phyloP scores from a whole-genome alignment of 371 early-diverging fungal genomes.

The Syncephalastrum contaminatum region DNA sequence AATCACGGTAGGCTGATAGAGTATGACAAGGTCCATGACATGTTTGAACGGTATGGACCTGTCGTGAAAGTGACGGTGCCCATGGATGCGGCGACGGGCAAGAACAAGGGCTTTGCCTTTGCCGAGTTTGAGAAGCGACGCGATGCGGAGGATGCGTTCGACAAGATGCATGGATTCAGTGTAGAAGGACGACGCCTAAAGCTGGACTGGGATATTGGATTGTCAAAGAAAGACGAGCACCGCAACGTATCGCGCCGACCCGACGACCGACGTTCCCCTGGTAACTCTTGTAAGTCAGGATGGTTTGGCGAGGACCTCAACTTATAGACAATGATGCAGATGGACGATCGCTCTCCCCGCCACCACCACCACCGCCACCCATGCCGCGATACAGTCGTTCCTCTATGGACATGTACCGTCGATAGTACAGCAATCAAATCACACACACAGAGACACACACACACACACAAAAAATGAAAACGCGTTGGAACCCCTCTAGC shows the following conservation, averaged over 20 bases:
- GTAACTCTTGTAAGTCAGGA: conserved; percentile 30
- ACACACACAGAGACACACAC: conserved; percentile 2
- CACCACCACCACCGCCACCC: too few species aligned
- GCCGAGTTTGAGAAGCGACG: conserved; percentile 75
- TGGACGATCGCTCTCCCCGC: not conserved
- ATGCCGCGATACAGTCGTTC: conserved; percentile 30
- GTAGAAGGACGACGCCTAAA: conserved; percentile 75
- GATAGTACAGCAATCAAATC: conserved; percentile 21
- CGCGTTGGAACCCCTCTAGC: not conserved
- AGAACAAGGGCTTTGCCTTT: conserved; percentile 84
- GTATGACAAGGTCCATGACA: conserved; percentile 38
- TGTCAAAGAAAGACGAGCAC: conserved; percentile 62
- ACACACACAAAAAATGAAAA: conserved; percentile 6
- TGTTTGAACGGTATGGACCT: conserved; percentile 77
- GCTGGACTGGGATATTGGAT: conserved; percentile 81
- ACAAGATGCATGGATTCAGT: conserved; percentile 68
- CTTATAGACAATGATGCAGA: not conserved
- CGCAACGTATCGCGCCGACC: conserved; percentile 14
- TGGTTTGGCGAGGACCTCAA: too few species aligned
- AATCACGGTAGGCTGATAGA: conserved; percentile 1
- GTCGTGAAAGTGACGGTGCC: conserved; percentile 69
- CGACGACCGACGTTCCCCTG: conserved; percentile 8
- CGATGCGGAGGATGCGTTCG: conserved; percentile 77
- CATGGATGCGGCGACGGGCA: conserved; percentile 66
- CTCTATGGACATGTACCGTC: conserved; percentile 40